phyloP scores from a whole-genome alignment of 2,329 filamentous ascomycete species.

The Aspergillus quadrilineatus region DNA sequence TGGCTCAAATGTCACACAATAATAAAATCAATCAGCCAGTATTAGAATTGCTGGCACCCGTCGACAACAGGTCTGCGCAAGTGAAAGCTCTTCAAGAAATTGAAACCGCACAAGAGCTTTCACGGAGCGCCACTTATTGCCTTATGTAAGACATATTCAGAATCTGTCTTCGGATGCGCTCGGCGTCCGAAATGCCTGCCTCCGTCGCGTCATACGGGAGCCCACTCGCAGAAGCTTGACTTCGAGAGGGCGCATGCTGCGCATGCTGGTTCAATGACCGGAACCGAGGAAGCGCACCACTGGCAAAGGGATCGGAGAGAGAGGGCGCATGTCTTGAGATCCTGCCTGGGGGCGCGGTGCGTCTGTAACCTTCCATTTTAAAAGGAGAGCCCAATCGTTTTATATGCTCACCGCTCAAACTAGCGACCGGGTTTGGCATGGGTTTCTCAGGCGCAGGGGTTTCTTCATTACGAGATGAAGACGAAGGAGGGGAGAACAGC shows the following conservation, averaged over 20 bases:
- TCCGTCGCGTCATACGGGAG: conserved; percentile 35
- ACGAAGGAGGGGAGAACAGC: conserved; percentile 54
- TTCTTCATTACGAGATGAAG: conserved; percentile 28
- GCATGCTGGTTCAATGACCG: conserved; percentile 16
- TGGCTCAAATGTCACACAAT: conserved; percentile 16
- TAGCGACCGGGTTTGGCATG: conserved; percentile 29
- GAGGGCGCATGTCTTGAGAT: conserved; percentile 43
- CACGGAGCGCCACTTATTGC: conserved; percentile 18
- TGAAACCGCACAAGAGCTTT: neutral
- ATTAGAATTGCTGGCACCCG: conserved; percentile 25
- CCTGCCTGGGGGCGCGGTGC: conserved; percentile 30
- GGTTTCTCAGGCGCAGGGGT: conserved; percentile 23
- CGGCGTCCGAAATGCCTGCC: conserved; percentile 38
- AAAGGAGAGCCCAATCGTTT: conserved; percentile 52
- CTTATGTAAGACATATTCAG: conserved; percentile 37
- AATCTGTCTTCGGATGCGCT: conserved; percentile 41
- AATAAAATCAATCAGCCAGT: conserved; percentile 29
- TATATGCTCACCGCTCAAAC: conserved; percentile 40
- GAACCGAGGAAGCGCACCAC: conserved; percentile 23
- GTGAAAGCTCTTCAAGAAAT: conserved; percentile 5
- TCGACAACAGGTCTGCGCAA: conserved; percentile 21
- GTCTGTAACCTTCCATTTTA: conserved; percentile 39
- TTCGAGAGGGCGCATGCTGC: conserved; percentile 18
- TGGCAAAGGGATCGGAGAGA: conserved; percentile 46
- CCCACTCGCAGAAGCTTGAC: conserved; percentile 14